These are phyloP conservation scores for Oryza meridionalis DNA, from an alignment of 176 grass and related monocot genomes.

Conservation along the genomic window DNA sequence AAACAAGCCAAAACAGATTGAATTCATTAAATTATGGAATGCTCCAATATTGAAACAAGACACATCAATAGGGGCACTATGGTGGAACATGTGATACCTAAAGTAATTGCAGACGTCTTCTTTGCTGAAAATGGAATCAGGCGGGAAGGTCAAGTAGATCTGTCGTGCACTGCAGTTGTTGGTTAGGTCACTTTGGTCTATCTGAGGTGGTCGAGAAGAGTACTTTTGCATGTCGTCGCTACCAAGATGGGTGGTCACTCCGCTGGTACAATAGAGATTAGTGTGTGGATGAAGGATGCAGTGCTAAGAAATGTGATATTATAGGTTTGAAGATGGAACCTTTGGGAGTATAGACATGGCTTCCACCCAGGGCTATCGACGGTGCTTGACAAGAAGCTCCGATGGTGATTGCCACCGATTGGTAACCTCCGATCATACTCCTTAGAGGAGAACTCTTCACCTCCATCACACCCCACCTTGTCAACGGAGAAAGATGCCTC, in stretches of 20 bases:
- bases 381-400: constrained; percentile 37
- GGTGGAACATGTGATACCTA: constrained; percentile 44
- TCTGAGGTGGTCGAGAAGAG: constrained; percentile 50
- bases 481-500: constrained; percentile 12
- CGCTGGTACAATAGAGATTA: neutral
- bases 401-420: constrained; percentile 26
- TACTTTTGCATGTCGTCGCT: constrained; percentile 66
- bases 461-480: constrained; percentile 25
- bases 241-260: constrained; percentile 48
- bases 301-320: constrained; percentile 4
- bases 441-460: constrained; percentile 22
- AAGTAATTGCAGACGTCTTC: constrained; percentile 89
- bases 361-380: constrained; percentile 45
- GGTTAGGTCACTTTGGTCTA: constrained; percentile 60
- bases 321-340: constrained; percentile 3
- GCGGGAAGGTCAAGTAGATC: constrained; percentile 91
- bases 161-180: constrained; percentile 60
- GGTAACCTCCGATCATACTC: constrained; percentile 48
- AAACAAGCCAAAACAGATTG: neutral
- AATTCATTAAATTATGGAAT: constrained; percentile 6
- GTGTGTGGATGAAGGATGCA: neutral
- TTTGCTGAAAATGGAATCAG: constrained; percentile 81
- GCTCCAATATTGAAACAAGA: too few relatives aligned
- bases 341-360: constrained; percentile 60
- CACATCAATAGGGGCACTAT: neutral